phyloP scores from a whole-genome alignment of 345 rosid genomes.

The Eucalyptus pauciflora region DNA sequence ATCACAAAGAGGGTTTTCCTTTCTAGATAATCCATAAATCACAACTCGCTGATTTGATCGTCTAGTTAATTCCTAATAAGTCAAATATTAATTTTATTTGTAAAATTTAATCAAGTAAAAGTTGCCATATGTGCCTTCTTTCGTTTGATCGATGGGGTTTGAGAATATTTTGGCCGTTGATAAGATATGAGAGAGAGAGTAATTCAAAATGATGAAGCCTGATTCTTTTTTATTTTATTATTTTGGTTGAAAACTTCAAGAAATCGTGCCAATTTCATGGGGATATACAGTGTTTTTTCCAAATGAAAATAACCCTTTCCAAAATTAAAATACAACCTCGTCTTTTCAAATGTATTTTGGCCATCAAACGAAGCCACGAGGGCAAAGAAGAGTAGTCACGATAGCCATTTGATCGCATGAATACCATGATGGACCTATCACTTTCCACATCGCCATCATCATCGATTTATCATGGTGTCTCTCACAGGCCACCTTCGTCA shows the following conservation, averaged over 20 bases:
- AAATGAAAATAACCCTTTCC: not conserved
- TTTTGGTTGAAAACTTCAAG: not conserved
- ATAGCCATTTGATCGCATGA: not conserved
- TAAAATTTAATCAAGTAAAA: not conserved
- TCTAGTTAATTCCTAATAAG: not conserved
- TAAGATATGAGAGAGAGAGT: not conserved
- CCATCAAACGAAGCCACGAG: not conserved
- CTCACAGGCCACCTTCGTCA: not conserved
- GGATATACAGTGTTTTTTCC: not conserved
- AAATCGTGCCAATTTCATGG: not conserved
- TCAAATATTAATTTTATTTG: not conserved
- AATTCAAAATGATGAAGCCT: not conserved
- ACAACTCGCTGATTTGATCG: accelerated
- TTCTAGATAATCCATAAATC: not conserved
- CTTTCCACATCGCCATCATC: not conserved
- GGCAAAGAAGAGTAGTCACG: not conserved
- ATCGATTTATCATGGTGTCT: not conserved
- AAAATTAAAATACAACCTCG: not conserved
- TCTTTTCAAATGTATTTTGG: not conserved
- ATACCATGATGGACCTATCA: not conserved
- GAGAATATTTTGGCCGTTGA: not conserved
- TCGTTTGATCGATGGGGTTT: not conserved
- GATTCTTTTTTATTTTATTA: not conserved
- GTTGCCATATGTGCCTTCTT: not conserved
- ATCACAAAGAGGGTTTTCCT: not conserved